Evolutionary conservation across 1,139 yeast genomes (phyloP).

Genomic region (Tardiomyces blankii): DNA sequence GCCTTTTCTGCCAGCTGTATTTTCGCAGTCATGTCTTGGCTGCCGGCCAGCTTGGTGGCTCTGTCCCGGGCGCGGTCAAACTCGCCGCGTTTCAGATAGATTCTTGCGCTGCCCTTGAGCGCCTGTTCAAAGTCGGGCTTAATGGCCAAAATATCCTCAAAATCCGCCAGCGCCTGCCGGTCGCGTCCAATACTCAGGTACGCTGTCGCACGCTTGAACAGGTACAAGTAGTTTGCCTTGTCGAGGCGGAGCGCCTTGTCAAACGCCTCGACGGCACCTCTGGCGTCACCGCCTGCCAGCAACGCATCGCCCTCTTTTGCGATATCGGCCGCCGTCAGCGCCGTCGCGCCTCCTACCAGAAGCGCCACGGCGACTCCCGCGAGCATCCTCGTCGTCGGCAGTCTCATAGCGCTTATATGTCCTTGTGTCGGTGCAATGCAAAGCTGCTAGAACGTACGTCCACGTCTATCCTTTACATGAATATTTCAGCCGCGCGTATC

Average conservation of each 20-base stretch:
- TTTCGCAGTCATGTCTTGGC: conserved; percentile 5
- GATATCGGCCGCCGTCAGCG: not conserved
- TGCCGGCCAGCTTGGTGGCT: conserved; percentile 10
- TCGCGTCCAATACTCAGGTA: conserved; percentile 26
- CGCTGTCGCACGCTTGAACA: conserved; percentile 29
- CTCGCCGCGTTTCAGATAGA: conserved; percentile 24
- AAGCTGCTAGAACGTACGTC: no score
- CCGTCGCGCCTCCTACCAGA: not conserved
- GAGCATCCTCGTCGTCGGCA: not conserved
- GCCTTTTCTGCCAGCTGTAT: conserved; percentile 5
- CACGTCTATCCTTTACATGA: no score
- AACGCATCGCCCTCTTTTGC: not conserved
- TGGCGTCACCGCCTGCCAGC: not conserved
- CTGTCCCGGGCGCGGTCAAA: conserved; percentile 18
- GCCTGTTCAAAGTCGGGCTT: conserved; percentile 28
- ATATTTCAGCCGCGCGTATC: no score
- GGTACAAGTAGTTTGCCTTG: conserved; percentile 23
- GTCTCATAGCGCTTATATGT: not conserved
- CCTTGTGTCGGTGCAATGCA: no score
- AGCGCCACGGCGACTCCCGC: not conserved
- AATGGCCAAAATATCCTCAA: conserved; percentile 22
- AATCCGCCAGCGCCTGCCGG: conserved; percentile 26
- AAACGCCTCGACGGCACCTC: conserved; percentile 42
- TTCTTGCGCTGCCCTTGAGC: conserved; percentile 23
- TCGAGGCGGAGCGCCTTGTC: conserved; percentile 21